Conservation (phyloP, 345 rosid genomes). For the Eucalyptus cloeziana region DNA sequence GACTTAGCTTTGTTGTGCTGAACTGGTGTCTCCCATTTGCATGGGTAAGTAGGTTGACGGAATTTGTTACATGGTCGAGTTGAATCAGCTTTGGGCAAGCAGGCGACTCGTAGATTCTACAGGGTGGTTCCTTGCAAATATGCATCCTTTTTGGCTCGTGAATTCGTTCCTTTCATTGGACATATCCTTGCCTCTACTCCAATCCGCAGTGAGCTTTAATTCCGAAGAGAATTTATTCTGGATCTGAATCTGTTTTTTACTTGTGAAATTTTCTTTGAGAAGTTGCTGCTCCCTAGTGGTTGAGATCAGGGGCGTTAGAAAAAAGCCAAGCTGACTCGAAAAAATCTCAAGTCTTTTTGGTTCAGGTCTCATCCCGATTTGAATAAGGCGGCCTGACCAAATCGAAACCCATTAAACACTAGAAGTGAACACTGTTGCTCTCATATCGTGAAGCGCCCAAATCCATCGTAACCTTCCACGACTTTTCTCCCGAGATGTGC, state of each 20-base stretch:
- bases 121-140: neutral
- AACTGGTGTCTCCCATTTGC: neutral
- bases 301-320: neutral
- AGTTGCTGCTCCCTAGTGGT: neutral
- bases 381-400: neutral
- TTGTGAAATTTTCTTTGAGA: neutral
- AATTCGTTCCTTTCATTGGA: neutral
- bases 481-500: neutral
- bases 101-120: neutral
- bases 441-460: neutral
- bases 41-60: neutral
- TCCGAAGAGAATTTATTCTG: neutral
- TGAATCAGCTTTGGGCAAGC: neutral
- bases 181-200: neutral
- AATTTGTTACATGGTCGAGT: neutral
- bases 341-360: neutral
- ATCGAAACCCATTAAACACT: neutral
- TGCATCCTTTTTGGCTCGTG: neutral
- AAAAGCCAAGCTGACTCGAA: neutral
- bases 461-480: neutral
- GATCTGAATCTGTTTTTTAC: neutral
- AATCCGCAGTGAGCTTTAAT: neutral
- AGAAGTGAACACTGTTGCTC: neutral
- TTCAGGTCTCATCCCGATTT: neutral
- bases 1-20: neutral